Percentiles rank a stretch among this genome's conserved stretches.
These are phyloP conservation scores for Eucalyptus paniculata DNA, from an alignment of 345 rosid genomes.

Conservation along the genomic window DNA sequence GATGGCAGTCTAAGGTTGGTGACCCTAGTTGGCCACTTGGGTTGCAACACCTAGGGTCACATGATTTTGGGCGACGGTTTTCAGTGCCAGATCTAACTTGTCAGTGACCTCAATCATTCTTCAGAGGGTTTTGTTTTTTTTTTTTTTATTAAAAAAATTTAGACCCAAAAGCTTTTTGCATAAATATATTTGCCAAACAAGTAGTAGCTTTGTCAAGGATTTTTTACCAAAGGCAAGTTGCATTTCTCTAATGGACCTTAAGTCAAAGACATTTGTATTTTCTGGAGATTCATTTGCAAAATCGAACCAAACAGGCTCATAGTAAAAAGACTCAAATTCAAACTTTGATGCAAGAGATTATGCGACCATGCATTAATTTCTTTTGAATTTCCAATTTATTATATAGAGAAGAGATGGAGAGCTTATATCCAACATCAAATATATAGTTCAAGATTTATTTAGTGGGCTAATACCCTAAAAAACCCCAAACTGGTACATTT, in stretches of 20 bases:
- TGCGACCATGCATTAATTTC: no score
- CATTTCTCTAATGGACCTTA: no score
- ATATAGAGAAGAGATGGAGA: not conserved
- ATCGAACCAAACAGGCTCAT: accelerated
- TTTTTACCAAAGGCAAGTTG: no score
- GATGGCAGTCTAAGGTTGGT: not conserved
- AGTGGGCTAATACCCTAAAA: no score
- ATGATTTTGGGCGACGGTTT: accelerated
- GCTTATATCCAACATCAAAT: not conserved
- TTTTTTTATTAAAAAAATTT: no score
- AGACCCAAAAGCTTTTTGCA: no score
- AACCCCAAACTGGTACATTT: no score
- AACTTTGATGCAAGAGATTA: not conserved
- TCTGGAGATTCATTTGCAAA: no score
- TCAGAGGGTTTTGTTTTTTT: no score
- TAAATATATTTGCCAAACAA: no score
- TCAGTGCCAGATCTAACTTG: accelerated
- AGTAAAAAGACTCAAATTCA: not conserved
- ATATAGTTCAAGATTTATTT: not conserved
- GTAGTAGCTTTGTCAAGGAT: no score
- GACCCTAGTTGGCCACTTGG: not conserved
- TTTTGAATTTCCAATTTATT: not conserved
- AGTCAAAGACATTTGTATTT: no score
- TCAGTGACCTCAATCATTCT: accelerated
- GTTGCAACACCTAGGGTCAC: not conserved